These are phyloP conservation scores for Triticum urartu DNA, from an alignment of 176 grass and related monocot species.

Conservation along the genomic window DNA sequence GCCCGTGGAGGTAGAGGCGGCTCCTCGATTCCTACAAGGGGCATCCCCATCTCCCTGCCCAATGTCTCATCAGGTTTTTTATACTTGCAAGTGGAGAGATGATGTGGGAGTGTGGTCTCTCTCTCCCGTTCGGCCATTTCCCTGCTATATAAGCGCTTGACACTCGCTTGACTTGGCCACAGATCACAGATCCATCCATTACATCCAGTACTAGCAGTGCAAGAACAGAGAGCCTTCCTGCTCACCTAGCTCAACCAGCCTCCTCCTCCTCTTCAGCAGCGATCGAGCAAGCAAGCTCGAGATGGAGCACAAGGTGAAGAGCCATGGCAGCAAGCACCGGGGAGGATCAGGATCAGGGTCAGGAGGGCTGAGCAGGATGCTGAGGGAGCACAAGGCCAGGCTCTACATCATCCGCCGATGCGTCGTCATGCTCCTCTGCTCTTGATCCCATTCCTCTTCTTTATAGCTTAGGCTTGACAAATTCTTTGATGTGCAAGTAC, in stretches of 20 bases:
- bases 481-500: constrained; percentile 12
- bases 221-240: not conserved
- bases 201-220: not conserved
- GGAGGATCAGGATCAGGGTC: not conserved
- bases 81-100: constrained; percentile 23
- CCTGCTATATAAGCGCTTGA: constrained; percentile 41
- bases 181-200: constrained; percentile 12
- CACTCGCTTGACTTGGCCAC: not conserved
- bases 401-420: constrained; percentile 60
- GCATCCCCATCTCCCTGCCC: not conserved
- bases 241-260: not conserved
- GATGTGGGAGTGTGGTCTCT: not conserved
- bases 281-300: not conserved
- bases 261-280: not conserved
- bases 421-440: constrained; percentile 66
- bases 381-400: constrained; percentile 62
- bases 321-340: not conserved
- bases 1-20: not conserved
- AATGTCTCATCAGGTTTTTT: not conserved
- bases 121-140: not conserved
- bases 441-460: not conserved
- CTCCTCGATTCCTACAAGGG: constrained; percentile 13
- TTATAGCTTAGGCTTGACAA: constrained; percentile 23
- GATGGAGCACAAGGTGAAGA: constrained; percentile 36
- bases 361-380: constrained; percentile 48